Evolutionary conservation across 768 basidiomycete species (phyloP).

Genomic region (Coprinellus micaceus): DNA sequence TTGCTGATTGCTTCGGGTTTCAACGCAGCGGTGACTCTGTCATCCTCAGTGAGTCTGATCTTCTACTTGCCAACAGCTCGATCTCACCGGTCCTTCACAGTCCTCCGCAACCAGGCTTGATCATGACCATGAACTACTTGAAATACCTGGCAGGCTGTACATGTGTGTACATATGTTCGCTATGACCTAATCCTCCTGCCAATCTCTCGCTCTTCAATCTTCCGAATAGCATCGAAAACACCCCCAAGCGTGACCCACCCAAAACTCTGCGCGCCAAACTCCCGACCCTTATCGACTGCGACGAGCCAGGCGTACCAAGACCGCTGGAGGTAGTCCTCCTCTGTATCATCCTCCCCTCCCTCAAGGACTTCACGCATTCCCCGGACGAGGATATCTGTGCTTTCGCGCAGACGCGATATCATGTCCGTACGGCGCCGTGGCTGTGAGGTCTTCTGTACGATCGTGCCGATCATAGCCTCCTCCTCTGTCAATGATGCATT

Average conservation of each 20-base stretch:
- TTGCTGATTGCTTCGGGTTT: constrained; percentile 6
- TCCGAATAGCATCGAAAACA: constrained; percentile 51
- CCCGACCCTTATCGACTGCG: constrained; percentile 27
- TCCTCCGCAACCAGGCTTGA: constrained; percentile 72
- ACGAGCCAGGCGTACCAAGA: constrained; percentile 58
- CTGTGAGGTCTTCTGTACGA: constrained; percentile 59
- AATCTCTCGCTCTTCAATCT: constrained; percentile 37
- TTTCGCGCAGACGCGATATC: constrained; percentile 54
- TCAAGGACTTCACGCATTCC: constrained; percentile 46
- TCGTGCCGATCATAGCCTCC: constrained; percentile 64
- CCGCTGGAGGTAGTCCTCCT: constrained; percentile 38
- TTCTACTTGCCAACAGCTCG: background rate
- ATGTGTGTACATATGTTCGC: constrained; percentile 7
- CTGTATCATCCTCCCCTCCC: constrained; percentile 41
- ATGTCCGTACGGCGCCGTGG: constrained; percentile 48
- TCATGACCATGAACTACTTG: background rate
- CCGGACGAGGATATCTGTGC: constrained; percentile 49
- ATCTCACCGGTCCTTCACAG: constrained; percentile 40
- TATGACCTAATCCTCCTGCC: constrained; percentile 1
- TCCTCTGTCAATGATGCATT: constrained; percentile 51
- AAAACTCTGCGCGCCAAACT: constrained; percentile 60
- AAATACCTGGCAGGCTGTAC: background rate
- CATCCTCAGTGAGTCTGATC: constrained; percentile 74
- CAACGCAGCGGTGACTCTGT: constrained; percentile 87
- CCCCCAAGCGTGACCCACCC: constrained; percentile 56